Evolutionary conservation across 169 alveolate genomes (phyloP), one percentile per base, ranked within the genome.

Genomic region (Perkinsus olseni): DNA sequence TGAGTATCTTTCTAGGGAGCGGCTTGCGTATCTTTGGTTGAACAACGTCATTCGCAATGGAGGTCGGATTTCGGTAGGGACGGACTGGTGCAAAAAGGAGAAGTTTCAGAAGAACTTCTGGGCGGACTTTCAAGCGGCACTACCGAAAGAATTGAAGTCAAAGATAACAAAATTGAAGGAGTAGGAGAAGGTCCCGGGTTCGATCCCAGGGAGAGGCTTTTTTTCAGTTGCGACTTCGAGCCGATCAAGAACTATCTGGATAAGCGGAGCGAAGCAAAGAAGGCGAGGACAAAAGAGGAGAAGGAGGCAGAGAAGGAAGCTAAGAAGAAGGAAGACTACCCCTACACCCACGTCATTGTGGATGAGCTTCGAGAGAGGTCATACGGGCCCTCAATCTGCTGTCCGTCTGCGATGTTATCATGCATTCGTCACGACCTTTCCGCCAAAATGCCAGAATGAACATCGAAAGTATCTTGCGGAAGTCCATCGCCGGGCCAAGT

Each of bases 11-110:
- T 39, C 20, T 4, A 20, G 21, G 48, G 6, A 0, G 6, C 1
- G 92, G 62, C 62, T 17, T 45, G 50, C 50, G 50, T 40, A 40
- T 40, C 50, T 40, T 40, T 40, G 50, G 50, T 40, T n/a, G n/a
- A n/a, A n/a, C n/a, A n/a, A 45, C 17, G 62, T 10, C 62, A 45
- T 45, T 45, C 62, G 62, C 24, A 45, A 45, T 6, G 62, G 62
- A 10, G 62, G 62, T 45, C 17, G 6, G 82, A 62, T 62, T 13
- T 62, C 82, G n/a, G 40, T 97, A 39, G 99, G 96, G 91, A 97
- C 99, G 39, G 99, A 98, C 92, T 98, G 97, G 95, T 99, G 98
- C 37, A 95, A 96, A 91, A 98, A 98, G 94, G 98, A 96, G 48
- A 97, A 95, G 48, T 98, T 98, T 95, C 95, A 96, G 92, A 96